Percentiles rank a stretch among this genome's conserved stretches.
Evolutionary conservation across 2,329 filamentous ascomycete genomes (phyloP).

Genomic region (Colletotrichum orchidophilum): DNA sequence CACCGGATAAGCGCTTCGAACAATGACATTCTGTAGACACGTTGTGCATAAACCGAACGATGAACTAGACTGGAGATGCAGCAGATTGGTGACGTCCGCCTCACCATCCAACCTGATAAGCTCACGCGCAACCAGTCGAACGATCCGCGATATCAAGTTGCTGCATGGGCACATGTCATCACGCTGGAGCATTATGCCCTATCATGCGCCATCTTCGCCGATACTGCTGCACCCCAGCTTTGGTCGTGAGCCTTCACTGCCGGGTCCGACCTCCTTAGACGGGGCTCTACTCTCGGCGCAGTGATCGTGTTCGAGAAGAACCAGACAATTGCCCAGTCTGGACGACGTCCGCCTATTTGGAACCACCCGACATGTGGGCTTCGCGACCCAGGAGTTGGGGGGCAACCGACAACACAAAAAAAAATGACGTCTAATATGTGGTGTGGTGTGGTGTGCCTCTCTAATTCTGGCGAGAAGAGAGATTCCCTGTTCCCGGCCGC

Average conservation of each 20-base stretch:
- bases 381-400: constrained; percentile 19
- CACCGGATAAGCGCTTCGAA: constrained; percentile 1
- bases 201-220: not conserved
- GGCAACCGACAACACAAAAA: constrained; percentile 5
- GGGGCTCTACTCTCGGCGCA: not conserved
- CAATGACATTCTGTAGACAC: not conserved
- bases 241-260: not conserved
- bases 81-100: not conserved
- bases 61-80: not conserved
- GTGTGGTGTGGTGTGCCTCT: not conserved
- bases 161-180: constrained; percentile 3
- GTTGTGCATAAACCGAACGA: not conserved
- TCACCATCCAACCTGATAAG: not conserved
- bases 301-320: constrained; percentile 1
- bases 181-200: not conserved
- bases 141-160: not conserved
- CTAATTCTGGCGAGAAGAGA: not conserved
- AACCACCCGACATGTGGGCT: constrained; percentile 12
- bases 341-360: constrained; percentile 20
- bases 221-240: constrained; percentile 17
- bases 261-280: constrained; percentile 7
- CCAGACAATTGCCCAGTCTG: constrained; percentile 13
- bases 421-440: constrained; percentile 12
- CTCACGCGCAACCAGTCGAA: not conserved
- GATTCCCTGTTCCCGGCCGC: constrained; percentile 19